Evolutionary conservation across 768 basidiomycete genomes (phyloP).

Genomic region (Mycena epipterygia): DNA sequence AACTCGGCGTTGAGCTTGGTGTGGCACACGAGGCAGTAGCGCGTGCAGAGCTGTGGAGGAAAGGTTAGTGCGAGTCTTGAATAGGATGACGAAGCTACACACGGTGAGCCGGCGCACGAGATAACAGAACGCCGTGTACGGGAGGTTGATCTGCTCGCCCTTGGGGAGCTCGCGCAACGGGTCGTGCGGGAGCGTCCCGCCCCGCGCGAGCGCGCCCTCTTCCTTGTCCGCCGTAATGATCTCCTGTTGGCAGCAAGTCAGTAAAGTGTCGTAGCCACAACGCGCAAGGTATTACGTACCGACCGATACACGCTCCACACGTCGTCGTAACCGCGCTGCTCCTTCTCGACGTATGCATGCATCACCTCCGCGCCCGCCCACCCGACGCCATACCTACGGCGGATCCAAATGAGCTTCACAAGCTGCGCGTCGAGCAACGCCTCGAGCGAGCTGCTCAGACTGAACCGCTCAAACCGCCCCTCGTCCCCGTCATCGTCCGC

Average conservation of each 20-base stretch:
- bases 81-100: constrained; percentile 24
- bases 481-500: constrained; percentile 51
- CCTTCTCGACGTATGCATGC: constrained; percentile 57
- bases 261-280: neutral
- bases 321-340: constrained; percentile 56
- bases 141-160: constrained; percentile 64
- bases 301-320: constrained; percentile 47
- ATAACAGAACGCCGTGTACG: constrained; percentile 74
- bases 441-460: constrained; percentile 75
- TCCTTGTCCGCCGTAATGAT: constrained; percentile 58
- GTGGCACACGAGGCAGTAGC: constrained; percentile 84
- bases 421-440: constrained; percentile 70
- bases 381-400: constrained; percentile 66
- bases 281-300: constrained; percentile 42
- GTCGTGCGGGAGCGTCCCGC: constrained; percentile 67
- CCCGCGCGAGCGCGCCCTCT: constrained; percentile 54
- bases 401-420: constrained; percentile 64
- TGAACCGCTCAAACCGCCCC: constrained; percentile 69
- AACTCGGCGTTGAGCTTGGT: constrained; percentile 64
- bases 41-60: constrained; percentile 66
- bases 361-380: constrained; percentile 81
- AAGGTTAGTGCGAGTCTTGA: neutral
- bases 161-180: constrained; percentile 55
- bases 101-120: constrained; percentile 75
- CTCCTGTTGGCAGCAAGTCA: constrained; percentile 39